phyloP scores from a whole-genome alignment of 768 basidiomycete genomes.

The Mycena rebaudengoi region DNA sequence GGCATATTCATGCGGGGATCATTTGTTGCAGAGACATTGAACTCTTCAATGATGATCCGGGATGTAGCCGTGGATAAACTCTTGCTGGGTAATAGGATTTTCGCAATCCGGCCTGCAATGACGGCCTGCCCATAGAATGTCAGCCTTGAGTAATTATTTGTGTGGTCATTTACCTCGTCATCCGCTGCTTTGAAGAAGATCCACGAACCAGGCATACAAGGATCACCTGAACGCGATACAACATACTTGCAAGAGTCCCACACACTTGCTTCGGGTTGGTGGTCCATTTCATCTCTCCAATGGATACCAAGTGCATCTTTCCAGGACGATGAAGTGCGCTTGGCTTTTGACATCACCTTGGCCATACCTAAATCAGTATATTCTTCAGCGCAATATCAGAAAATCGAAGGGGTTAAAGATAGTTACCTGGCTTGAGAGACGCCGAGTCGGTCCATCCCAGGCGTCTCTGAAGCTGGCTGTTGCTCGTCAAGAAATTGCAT shows the following conservation, averaged over 20 bases:
- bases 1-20: not conserved
- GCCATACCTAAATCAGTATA: too few species aligned
- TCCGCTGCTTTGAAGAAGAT: not conserved
- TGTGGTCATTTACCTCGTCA: not conserved
- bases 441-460: not conserved
- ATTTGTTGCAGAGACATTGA: not conserved
- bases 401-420: too few species aligned
- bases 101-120: not conserved
- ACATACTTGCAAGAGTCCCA: not conserved
- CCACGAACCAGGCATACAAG: not conserved
- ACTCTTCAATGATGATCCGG: not conserved
- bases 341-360: too few species aligned
- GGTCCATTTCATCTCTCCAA: too few species aligned
- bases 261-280: too few species aligned
- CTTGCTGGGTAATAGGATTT: not conserved
- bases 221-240: not conserved
- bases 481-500: not conserved
- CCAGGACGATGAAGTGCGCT: too few species aligned
- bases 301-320: not conserved
- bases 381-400: too few species aligned
- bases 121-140: not conserved
- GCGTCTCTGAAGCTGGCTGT: not conserved
- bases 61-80: not conserved
- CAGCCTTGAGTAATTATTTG: not conserved
- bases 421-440: not conserved